Evolutionary conservation across 331 rosid species (phyloP).

Genomic region (Stylosanthes scabra): DNA sequence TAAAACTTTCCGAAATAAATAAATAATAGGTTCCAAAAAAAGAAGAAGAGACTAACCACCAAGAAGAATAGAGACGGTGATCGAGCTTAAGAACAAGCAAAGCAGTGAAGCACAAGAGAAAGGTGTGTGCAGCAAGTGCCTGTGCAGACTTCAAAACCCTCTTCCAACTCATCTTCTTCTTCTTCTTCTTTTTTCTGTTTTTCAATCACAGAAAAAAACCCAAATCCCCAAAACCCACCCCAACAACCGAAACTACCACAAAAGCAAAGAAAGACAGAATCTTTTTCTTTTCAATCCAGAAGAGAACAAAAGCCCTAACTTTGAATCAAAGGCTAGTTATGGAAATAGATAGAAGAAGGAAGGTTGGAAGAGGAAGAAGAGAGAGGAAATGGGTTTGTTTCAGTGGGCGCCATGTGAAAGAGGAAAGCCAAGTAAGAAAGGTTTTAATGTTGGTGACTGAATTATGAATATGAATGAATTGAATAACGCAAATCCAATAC

Average conservation of each 20-base stretch:
- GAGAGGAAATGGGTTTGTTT: not conserved
- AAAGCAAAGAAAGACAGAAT: not conserved
- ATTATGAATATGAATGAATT: too few relatives aligned
- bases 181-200: not conserved
- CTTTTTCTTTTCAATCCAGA: not conserved
- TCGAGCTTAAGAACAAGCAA: slow-evolving; percentile 94
- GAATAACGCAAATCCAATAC: too few relatives aligned
- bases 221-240: slow-evolving; percentile 29
- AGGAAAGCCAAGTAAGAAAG: slow-evolving; percentile 1
- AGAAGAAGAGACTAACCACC: slow-evolving; percentile 79
- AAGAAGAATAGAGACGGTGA: slow-evolving; percentile 65
- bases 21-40: not conserved
- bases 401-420: slow-evolving; percentile 50
- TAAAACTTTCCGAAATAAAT: not conserved
- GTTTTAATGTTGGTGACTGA: too few relatives aligned
- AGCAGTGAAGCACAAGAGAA: slow-evolving; percentile 78
- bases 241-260: not conserved
- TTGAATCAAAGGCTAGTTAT: not conserved
- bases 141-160: slow-evolving; percentile 93
- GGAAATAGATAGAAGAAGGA: too few relatives aligned
- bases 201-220: not conserved
- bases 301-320: not conserved
- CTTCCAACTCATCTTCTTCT: slow-evolving; percentile 90
- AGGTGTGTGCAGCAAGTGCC: slow-evolving; percentile 77
- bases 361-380: not conserved